Percentiles rank a stretch among this genome's conserved stretches.
Evolutionary conservation across 257 asterid genomes (phyloP).

Genomic region (Capsicum pubescens): DNA sequence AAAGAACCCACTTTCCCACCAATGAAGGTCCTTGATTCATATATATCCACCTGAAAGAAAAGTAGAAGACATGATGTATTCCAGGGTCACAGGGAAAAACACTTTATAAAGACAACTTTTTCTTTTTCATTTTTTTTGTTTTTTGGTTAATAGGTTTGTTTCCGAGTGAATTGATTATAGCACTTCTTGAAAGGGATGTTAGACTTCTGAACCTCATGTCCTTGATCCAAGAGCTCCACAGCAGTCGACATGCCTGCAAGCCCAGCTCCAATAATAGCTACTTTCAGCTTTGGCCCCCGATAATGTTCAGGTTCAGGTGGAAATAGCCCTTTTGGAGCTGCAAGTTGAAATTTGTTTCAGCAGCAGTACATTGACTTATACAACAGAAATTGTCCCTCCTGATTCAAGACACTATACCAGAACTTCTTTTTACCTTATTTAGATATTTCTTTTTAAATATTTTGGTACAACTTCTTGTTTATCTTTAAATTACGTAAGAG

Average conservation of each 20-base stretch:
- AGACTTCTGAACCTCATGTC: slow-evolving; percentile 78
- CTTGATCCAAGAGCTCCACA: slow-evolving; percentile 99
- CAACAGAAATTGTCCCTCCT: background rate
- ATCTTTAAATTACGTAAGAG: background rate
- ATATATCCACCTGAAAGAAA: slow-evolving; percentile 89
- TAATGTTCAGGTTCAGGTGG: slow-evolving; percentile 97
- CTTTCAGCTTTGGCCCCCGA: slow-evolving; percentile 95
- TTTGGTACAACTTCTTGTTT: background rate
- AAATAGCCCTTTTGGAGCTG: slow-evolving; percentile 98
- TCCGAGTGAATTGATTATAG: background rate
- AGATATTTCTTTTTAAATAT: background rate
- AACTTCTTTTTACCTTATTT: background rate
- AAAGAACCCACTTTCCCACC: slow-evolving; percentile 99
- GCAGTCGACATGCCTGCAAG: slow-evolving; percentile 99
- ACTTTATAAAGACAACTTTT: background rate
- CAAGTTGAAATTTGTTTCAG: slow-evolving; percentile 40
- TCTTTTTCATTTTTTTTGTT: background rate
- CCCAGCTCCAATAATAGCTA: slow-evolving; percentile 96
- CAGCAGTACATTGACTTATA: slow-evolving; percentile 17
- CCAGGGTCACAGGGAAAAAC: slow-evolving; percentile 24
- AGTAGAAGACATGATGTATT: slow-evolving; percentile 16
- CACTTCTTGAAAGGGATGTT: slow-evolving; percentile 10
- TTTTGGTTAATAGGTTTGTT: background rate
- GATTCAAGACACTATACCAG: background rate
- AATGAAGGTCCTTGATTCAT: slow-evolving; percentile 82